Conservation (phyloP, 2,329 filamentous ascomycete species). For the Ceratocystis destructans region DNA sequence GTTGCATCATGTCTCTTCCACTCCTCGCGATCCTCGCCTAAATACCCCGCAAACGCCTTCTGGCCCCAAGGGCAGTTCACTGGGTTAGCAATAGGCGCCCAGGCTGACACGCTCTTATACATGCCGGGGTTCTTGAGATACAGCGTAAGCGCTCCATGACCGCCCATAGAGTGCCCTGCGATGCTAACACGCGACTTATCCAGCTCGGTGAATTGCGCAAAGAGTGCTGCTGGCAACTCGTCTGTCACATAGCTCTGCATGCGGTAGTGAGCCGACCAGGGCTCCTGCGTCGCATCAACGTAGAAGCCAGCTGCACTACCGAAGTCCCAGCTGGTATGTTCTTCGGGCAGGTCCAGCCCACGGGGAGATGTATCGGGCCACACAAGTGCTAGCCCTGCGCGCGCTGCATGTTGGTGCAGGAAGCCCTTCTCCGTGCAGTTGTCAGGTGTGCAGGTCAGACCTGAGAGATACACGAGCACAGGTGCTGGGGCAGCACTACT, state of each 20-base stretch:
- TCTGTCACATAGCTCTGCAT: constrained; percentile 91
- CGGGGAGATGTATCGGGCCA: constrained; percentile 93
- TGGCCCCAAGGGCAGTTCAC: constrained; percentile 79
- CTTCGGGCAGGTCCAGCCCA: constrained; percentile 64
- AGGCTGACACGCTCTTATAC: constrained; percentile 81
- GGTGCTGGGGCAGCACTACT: constrained; percentile 46
- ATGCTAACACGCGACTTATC: constrained; percentile 64
- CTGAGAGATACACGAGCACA: constrained; percentile 83
- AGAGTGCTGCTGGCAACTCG: constrained; percentile 71
- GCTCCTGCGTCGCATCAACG: constrained; percentile 64
- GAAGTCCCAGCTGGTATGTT: constrained; percentile 85
- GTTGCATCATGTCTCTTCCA: constrained; percentile 91
- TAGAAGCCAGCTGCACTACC: constrained; percentile 90
- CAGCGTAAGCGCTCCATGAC: constrained; percentile 83
- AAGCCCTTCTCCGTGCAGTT: constrained; percentile 75
- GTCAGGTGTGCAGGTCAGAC: constrained; percentile 87
- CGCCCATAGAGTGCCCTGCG: constrained; percentile 93
- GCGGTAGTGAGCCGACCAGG: constrained; percentile 66
- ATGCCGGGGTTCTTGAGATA: constrained; percentile 82
- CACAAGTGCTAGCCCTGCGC: constrained; percentile 76
- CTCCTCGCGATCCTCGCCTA: constrained; percentile 59
- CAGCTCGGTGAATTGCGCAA: constrained; percentile 54
- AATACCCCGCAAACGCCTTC: constrained; percentile 87
- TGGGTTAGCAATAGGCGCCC: constrained; percentile 83
- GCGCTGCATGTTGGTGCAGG: constrained; percentile 69